Base-by-base conservation (phyloP, 164 flowering plant species). In the Annona cherimola region DNA sequence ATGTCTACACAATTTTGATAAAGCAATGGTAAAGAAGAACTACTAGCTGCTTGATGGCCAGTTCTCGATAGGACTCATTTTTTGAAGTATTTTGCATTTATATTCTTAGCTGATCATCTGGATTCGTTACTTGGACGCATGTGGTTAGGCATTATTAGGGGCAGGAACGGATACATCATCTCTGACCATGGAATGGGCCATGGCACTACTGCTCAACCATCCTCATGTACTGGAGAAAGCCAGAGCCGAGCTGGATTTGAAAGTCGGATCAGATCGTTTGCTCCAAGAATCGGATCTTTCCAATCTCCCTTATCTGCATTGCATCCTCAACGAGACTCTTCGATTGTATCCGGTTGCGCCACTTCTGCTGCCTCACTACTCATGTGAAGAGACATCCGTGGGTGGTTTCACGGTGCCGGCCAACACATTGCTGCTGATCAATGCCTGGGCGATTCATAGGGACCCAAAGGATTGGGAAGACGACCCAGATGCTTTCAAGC, bases 361-460 rank as follows among this genome's bases (percentile, higher is more conserved):
- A 5, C 81, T 88, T n/a, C 80, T 82, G 14, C 1, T 85, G 0
- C 90, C 92, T 1, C 90, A 82, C 72, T 44, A 35, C 5, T 82
- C 88, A 4, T 79, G 84, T 0, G 76, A 82, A 35, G 73, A 77
- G 1, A 82, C 84, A 73, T 71, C 50, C 0, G 71, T 88, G 0
- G 84, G 80, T 0, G 89, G 86, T 2, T 84, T 63, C 61, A 40
- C 78, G 2, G 67, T 87, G 0, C 88, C 89, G 0, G 7, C 62
- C 2, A 78, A 80, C n/a, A 86, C 90, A 3, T 83, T 75, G 69
- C 19, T 89, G 41, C 2, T 83, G 14, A 79, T 82, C 40, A 87
- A 89, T 40, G 79, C 75, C 0, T 84, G 88, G 87, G 81, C 81
- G 0, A 65, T 86, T 3, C 90, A 89, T n/a, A n/a, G n/a, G n/a